Base-by-base conservation (phyloP, 208 protist genomes). In the Crithidia expoeki region DNA sequence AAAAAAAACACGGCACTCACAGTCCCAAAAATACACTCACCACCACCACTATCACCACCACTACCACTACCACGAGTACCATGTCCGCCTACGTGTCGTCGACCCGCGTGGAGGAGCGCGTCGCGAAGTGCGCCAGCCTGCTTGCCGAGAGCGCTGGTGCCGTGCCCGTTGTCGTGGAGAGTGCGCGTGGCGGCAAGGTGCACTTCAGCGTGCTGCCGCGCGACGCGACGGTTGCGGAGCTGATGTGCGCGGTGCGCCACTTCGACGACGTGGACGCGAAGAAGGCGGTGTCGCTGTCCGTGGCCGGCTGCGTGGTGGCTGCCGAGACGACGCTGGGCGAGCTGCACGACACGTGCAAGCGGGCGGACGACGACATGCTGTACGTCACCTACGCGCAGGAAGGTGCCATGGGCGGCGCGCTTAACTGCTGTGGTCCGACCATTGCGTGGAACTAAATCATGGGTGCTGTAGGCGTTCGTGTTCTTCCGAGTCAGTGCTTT, bases 281-380 rank as follows among this genome's bases (percentile, higher is more conserved):
- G 33, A 69, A 56, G 69, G 50, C 47, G 21, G 59, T 76, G 53
- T 51, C 62, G 51, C 55, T 68, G 57, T 14, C 55, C 23, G 51
- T 67, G 19, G 49, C 64, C 60, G 74, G 44, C 53, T 63, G 66
- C 61, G 55, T 52, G 23, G 66, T 71, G 30, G 62, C 74, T 52
- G 47, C 61, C 40, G 58, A n/a, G 46, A 67, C 74, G 47, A 59
- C 60, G 65, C 52, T 80, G 23, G 74, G 74, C 47, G 67, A 80
- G 52, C 68, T 80, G 65, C 56, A 65, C 74, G 74, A 72, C 49
- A 36, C 55, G 53, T 80, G 74, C 74, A 69, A 55, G 74, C 57
- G 25, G 10, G 68, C 49, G 27, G 73, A 79, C 59, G 74, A 80
- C 74, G 74, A 62, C 74, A 74, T 80, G 67, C 74, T 80, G 33